Evolutionary conservation across 805 yeast genomes (phyloP).

Genomic region (Kurtzmaniella cleridarum): DNA sequence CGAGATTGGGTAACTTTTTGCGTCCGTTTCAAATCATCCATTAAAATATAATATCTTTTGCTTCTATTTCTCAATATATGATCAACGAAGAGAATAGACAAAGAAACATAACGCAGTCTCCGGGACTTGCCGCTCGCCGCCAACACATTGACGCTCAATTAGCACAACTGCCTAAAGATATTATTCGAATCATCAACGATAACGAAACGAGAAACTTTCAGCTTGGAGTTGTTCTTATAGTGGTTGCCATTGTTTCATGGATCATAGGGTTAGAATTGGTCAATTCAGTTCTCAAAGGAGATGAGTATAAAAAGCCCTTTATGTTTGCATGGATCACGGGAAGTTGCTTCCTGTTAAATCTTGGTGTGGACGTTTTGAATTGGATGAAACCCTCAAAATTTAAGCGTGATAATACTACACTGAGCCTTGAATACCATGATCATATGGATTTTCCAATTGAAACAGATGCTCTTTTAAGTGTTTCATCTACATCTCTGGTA

Average conservation of each 20-base stretch:
- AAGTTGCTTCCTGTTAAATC: conserved; percentile 40
- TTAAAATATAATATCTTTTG: too few relatives aligned
- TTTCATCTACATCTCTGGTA: conserved; percentile 1
- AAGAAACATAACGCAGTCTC: too few relatives aligned
- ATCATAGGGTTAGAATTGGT: conserved; percentile 44
- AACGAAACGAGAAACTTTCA: conserved; percentile 39
- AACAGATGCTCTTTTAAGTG: not conserved
- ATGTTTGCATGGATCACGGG: conserved; percentile 46
- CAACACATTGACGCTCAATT: conserved; percentile 5
- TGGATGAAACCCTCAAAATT: not conserved
- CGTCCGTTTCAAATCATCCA: too few relatives aligned
- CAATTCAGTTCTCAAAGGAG: conserved; percentile 44
- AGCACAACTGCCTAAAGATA: conserved; percentile 16
- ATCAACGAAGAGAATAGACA: too few relatives aligned
- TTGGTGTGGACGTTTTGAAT: conserved; percentile 29
- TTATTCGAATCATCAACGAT: conserved; percentile 30
- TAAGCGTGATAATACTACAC: not conserved
- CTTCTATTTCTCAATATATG: too few relatives aligned
- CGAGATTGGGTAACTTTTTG: too few relatives aligned
- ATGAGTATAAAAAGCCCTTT: conserved; percentile 44
- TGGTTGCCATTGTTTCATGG: conserved; percentile 43
- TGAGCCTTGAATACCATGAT: not conserved
- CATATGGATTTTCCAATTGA: conserved; percentile 2
- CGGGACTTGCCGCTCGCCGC: not conserved
- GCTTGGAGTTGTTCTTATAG: conserved; percentile 39